These are phyloP conservation scores for Verticillium alfalfae DNA, from an alignment of 2,329 filamentous ascomycete species.

Conservation along the genomic window DNA sequence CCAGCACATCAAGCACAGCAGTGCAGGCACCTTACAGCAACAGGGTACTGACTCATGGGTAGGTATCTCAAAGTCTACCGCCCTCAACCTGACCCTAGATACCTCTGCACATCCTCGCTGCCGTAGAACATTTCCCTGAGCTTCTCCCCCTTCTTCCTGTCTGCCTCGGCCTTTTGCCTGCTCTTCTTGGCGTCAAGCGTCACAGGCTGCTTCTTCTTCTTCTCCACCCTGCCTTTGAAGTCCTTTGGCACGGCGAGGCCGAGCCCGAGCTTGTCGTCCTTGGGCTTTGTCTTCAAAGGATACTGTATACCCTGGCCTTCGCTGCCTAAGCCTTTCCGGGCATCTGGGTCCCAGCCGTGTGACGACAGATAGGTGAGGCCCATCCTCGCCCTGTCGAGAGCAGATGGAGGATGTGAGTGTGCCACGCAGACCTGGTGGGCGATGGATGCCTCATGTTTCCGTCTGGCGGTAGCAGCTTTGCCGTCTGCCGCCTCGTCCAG, in stretches of 20 bases:
- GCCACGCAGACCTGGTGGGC: constrained; percentile 66
- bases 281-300: constrained; percentile 67
- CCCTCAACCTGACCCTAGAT: constrained; percentile 44
- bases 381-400: constrained; percentile 64
- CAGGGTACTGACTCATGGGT: no score
- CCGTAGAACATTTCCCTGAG: constrained; percentile 69
- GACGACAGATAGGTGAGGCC: constrained; percentile 61
- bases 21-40: no score
- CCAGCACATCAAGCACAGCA: no score
- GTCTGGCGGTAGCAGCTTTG: constrained; percentile 11
- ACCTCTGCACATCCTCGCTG: constrained; percentile 69
- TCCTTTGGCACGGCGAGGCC: constrained; percentile 46
- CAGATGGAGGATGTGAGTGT: constrained; percentile 68
- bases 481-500: constrained; percentile 1
- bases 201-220: constrained; percentile 30
- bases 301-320: constrained; percentile 66
- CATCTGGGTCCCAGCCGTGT: constrained; percentile 72
- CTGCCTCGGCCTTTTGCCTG: constrained; percentile 54
- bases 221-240: constrained; percentile 30
- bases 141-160: constrained; percentile 56
- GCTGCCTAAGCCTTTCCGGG: constrained; percentile 65
- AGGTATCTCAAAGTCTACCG: not conserved
- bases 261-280: constrained; percentile 70
- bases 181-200: constrained; percentile 67
- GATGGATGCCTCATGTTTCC: constrained; percentile 53